A percentile compares a stretch with the other conserved stretches of the same genome.
Evolutionary conservation across 116 monocot genomes (phyloP).

Genomic region (Posidonia oceanica): DNA sequence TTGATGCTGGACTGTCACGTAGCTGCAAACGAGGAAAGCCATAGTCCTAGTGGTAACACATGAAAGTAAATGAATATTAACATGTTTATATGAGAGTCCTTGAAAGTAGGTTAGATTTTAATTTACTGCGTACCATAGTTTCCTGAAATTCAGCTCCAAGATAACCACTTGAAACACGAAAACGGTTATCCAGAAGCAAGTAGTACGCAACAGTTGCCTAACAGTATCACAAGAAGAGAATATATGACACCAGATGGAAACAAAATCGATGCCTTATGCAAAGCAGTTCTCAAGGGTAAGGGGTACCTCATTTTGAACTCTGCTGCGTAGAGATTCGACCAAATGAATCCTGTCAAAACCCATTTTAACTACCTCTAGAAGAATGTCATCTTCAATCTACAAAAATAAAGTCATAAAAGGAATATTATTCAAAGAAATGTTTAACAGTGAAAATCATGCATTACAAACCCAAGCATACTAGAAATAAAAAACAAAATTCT

Average conservation of each 20-base stretch:
- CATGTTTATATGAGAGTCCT: background rate
- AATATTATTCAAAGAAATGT: background rate
- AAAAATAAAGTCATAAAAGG: slow-evolving; percentile 6
- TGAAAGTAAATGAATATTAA: background rate
- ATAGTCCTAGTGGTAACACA: slow-evolving; percentile 29
- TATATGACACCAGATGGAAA: background rate
- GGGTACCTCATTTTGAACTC: slow-evolving; percentile 41
- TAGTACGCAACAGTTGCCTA: slow-evolving; percentile 94
- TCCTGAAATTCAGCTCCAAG: slow-evolving; percentile 87
- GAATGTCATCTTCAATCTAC: slow-evolving; percentile 49
- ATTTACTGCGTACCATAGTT: slow-evolving; percentile 37
- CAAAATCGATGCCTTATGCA: background rate
- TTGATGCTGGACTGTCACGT: slow-evolving; percentile 25
- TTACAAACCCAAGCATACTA: background rate
- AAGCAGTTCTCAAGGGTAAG: slow-evolving; percentile 1
- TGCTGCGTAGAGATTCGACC: slow-evolving; percentile 37
- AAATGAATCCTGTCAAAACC: slow-evolving; percentile 47
- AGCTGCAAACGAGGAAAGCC: slow-evolving; percentile 26
- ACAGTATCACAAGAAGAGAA: background rate
- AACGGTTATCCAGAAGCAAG: slow-evolving; percentile 81
- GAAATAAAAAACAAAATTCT: background rate
- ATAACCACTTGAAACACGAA: slow-evolving; percentile 66
- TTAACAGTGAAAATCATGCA: background rate
- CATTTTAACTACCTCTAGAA: slow-evolving; percentile 30
- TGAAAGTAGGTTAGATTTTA: background rate